Conservation (phyloP, 2,329 filamentous ascomycete genomes). For the Pseudogymnoascus sp. region DNA sequence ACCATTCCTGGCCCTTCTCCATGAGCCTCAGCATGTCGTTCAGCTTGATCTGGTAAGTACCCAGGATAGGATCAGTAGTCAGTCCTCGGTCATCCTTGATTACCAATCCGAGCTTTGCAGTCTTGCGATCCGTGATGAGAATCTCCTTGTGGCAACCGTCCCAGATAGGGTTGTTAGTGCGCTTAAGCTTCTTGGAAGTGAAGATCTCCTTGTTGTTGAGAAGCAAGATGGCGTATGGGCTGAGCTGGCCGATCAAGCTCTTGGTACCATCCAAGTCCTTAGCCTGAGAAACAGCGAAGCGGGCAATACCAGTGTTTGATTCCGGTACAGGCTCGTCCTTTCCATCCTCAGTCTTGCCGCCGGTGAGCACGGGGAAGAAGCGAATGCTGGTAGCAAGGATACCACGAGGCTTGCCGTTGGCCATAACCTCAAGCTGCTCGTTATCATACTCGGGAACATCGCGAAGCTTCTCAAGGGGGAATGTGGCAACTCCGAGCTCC, state of each 20-base stretch:
- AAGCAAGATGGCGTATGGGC: conserved; percentile 79
- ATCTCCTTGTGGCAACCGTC: conserved; percentile 88
- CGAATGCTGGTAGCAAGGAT: conserved; percentile 72
- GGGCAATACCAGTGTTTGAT: conserved; percentile 85
- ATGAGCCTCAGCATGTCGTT: conserved; percentile 88
- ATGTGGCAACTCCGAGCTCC: conserved; percentile 80
- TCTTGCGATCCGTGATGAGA: conserved; percentile 86
- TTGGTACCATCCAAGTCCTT: conserved; percentile 91
- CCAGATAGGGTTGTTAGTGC: conserved; percentile 96
- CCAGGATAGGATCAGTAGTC: conserved; percentile 71
- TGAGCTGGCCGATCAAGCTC: conserved; percentile 84
- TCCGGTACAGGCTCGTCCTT: conserved; percentile 74
- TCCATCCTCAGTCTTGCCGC: conserved; percentile 64
- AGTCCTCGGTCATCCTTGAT: conserved; percentile 95
- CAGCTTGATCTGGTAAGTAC: conserved; percentile 90
- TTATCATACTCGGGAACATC: conserved; percentile 72
- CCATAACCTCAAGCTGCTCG: conserved; percentile 72
- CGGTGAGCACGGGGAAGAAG: conserved; percentile 88
- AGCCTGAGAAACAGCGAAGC: conserved; percentile 88
- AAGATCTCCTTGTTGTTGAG: conserved; percentile 91
- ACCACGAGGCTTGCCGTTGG: conserved; percentile 77
- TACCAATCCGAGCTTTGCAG: conserved; percentile 79
- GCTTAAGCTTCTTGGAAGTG: conserved; percentile 83
- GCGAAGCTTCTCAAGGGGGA: conserved; percentile 75
- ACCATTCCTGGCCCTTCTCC: conserved; percentile 94